phyloP scores from a whole-genome alignment of 148 eudicot genomes.

The Rhododendron molle region DNA sequence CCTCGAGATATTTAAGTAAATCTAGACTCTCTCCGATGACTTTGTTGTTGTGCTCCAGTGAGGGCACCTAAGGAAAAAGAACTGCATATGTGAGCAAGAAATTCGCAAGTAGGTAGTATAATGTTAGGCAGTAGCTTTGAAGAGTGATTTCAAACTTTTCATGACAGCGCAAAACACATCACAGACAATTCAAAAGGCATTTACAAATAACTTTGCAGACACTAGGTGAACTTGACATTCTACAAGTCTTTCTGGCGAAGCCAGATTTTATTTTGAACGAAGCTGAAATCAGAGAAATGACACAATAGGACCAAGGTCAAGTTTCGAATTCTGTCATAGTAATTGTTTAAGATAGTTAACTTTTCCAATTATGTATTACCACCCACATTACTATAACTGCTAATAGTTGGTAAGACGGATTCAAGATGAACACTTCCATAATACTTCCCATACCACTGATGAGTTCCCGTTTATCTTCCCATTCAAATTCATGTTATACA shows the following conservation, averaged over 20 bases:
- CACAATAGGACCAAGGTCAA: neutral
- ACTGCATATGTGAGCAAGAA: neutral
- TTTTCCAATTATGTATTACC: neutral
- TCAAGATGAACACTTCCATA: neutral
- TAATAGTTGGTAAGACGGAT: neutral
- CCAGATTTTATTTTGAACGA: neutral
- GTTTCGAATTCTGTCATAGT: neutral
- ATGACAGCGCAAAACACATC: neutral
- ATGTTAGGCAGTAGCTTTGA: neutral
- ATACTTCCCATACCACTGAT: neutral
- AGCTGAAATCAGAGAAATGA: neutral
- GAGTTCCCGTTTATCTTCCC: neutral
- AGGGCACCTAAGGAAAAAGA: slow-evolving; percentile 47
- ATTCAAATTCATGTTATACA: too few species aligned
- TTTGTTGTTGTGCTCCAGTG: slow-evolving; percentile 62
- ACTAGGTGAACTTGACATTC: neutral
- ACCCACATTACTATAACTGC: neutral
- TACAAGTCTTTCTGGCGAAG: neutral
- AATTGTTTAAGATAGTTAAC: too few species aligned
- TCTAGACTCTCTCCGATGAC: slow-evolving; percentile 67
- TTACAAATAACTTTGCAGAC: neutral
- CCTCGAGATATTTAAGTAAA: slow-evolving; percentile 61
- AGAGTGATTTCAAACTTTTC: neutral
- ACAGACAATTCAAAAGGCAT: neutral
- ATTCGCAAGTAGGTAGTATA: neutral